Evolutionary conservation across 148 eudicot species (phyloP).

Genomic region (Chenopodium berlandieri): DNA sequence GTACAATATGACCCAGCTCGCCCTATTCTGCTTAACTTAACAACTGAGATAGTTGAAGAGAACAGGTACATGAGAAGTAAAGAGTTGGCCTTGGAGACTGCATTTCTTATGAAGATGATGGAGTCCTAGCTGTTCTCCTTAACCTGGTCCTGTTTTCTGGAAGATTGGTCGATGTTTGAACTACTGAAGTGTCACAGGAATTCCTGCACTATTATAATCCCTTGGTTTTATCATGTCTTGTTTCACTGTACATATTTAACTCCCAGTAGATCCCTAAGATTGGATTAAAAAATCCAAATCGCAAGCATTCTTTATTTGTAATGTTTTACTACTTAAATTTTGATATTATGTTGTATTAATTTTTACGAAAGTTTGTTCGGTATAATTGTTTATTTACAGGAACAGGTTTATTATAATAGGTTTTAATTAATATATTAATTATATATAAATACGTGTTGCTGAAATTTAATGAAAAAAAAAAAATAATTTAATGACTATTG

Average conservation of each 20-base stretch:
- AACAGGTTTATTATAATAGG: too few relatives aligned
- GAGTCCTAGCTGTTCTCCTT: slow-evolving; percentile 38
- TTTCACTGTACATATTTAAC: background rate
- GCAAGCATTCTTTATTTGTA: too few relatives aligned
- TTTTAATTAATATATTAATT: too few relatives aligned
- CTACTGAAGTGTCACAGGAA: background rate
- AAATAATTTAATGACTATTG: too few relatives aligned
- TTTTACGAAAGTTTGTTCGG: too few relatives aligned
- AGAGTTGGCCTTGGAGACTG: slow-evolving; percentile 80
- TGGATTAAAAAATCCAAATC: background rate
- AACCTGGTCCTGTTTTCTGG: background rate
- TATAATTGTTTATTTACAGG: too few relatives aligned
- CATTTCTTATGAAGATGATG: slow-evolving; percentile 75
- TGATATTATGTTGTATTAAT: too few relatives aligned
- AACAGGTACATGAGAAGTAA: slow-evolving; percentile 83
- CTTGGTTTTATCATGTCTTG: background rate
- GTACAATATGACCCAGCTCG: slow-evolving; percentile 64
- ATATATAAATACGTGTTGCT: too few relatives aligned
- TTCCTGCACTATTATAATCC: background rate
- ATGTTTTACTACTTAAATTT: too few relatives aligned
- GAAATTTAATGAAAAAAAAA: too few relatives aligned
- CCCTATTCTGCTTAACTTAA: slow-evolving; percentile 76
- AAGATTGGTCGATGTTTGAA: background rate
- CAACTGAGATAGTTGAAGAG: slow-evolving; percentile 78
- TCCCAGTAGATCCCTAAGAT: background rate